Percentiles rank a stretch among this genome's conserved stretches.
Conservation (phyloP, 2,329 filamentous ascomycete species). For the Colletotrichum sublineola region DNA sequence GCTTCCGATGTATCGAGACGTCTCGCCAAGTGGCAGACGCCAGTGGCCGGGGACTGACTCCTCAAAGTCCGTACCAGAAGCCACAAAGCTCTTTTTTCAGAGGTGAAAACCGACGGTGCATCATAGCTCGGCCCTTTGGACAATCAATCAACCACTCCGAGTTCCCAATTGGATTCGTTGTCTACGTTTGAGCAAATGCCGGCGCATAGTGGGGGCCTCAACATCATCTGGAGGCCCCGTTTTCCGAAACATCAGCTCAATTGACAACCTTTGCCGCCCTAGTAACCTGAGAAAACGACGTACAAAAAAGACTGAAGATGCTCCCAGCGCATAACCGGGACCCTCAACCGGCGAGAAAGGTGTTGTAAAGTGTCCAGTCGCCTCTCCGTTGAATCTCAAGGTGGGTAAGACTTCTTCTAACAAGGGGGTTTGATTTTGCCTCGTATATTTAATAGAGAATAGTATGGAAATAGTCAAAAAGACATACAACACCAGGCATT, state of each 20-base stretch:
- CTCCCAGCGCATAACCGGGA: not conserved
- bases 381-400: not conserved
- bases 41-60: not conserved
- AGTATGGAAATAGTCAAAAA: no score
- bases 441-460: no score
- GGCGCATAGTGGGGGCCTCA: not conserved
- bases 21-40: not conserved
- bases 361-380: not conserved
- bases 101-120: not conserved
- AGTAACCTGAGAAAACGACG: not conserved
- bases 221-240: not conserved
- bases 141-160: not conserved
- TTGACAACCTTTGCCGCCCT: not conserved
- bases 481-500: no score
- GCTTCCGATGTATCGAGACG: not conserved
- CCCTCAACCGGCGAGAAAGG: no score
- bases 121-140: not conserved
- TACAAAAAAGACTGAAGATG: not conserved
- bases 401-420: no score
- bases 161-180: not conserved
- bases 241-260: not conserved
- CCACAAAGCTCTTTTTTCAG: not conserved
- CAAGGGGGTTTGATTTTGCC: no score
- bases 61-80: not conserved
- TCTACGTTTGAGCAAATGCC: not conserved